Evolutionary conservation across 176 grass and related monocot species (phyloP), one percentile per base, ranked within the genome.

Genomic region (Carex kokanica): DNA sequence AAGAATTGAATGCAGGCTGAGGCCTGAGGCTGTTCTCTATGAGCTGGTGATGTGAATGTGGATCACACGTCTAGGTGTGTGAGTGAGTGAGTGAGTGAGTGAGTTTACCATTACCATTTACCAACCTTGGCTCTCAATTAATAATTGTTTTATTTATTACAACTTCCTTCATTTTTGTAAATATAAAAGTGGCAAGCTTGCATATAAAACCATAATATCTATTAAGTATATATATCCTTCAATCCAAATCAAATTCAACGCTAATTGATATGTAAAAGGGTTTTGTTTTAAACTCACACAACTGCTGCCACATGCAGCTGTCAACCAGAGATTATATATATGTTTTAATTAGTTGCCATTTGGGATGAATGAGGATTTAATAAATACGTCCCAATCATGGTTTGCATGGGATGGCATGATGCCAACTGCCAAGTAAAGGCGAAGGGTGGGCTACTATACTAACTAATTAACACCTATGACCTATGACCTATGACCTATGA

Each of bases 311-410:
- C 72, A 55, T 75, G 72, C 20, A 53, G 34, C 60, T 81, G 63
- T 77, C 78, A 63, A 87, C 79, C 43, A 38, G 83, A 75, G 52
- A 77, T 69, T 77, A 72, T n/a, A n/a, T n/a, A n/a, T n/a, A n/a
- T 64, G 54, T 23, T 45, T 85, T 43, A 6, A 45, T 86, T 57
- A n/a, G 70, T 84, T 86, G 86, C 58, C 63, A 49, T 80, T 25
- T 57, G 24, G 56, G 68, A 58, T 10, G 81, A 71, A 52, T 23
- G 20, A 60, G 49, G 49, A 77, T 85, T 85, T 7, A 84, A 86
- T 43, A 93, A 88, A 88, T 32, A 45, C 80, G 86, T 69, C 38
- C 85, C 65, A 94, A 94, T 91, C 84, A 91, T 93, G 81, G 79
- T 79, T 69, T 86, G 77, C 84, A 93, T 88, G 67, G 82, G 83